Conservation (phyloP, 306 rosid species). For the Quercus berberidifolia region DNA sequence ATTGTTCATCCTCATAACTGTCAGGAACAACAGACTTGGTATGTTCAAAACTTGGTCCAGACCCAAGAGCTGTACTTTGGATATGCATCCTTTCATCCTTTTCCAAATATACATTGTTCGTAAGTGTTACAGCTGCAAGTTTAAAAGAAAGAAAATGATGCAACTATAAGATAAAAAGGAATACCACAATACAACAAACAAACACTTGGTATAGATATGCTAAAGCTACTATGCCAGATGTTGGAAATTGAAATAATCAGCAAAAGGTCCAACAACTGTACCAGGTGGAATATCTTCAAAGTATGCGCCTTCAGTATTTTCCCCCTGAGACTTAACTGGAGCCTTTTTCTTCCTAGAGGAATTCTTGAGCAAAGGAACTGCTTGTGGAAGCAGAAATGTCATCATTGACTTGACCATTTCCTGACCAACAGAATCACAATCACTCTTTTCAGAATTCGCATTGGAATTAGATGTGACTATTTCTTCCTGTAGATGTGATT, state of each 20-base stretch:
- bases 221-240: slow-evolving; percentile 1
- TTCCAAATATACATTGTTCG: slow-evolving; percentile 27
- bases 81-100: slow-evolving; percentile 29
- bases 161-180: background rate
- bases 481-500: slow-evolving; percentile 36
- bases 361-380: slow-evolving; percentile 67
- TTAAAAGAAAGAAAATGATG: slow-evolving; percentile 8
- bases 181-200: slow-evolving; percentile 4
- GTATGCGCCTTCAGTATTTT: slow-evolving; percentile 25
- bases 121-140: slow-evolving; percentile 30
- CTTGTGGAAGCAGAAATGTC: slow-evolving; percentile 80
- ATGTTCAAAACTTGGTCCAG: slow-evolving; percentile 27
- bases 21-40: slow-evolving; percentile 35
- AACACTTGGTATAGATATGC: background rate
- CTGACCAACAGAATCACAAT: slow-evolving; percentile 55
- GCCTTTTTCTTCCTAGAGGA: slow-evolving; percentile 41
- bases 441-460: slow-evolving; percentile 34
- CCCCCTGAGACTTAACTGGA: slow-evolving; percentile 20
- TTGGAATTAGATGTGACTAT: slow-evolving; percentile 29
- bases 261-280: slow-evolving; percentile 22
- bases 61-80: slow-evolving; percentile 6
- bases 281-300: slow-evolving; percentile 34
- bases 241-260: slow-evolving; percentile 2
- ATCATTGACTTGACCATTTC: slow-evolving; percentile 80
- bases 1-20: slow-evolving; percentile 42